Base-by-base conservation (phyloP, 2,329 filamentous ascomycete species). In the Ciborinia camelliae region DNA sequence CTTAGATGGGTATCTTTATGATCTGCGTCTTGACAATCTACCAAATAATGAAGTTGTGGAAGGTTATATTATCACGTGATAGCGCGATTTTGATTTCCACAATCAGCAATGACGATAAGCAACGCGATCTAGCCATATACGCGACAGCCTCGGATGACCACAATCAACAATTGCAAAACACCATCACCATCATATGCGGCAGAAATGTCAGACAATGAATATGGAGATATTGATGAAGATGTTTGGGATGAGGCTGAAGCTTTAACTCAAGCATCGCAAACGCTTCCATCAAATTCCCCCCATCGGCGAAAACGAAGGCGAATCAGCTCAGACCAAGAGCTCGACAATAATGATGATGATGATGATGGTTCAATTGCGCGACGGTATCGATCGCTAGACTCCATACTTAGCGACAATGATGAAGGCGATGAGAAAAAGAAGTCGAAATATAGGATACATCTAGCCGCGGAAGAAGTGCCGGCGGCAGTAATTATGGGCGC, bases 361-460 rank as follows among this genome's bases (percentile, higher is more conserved):
- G 48, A 60, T 8, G 41, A 26, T 26, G 4, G 14, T 23, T 20
- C 39, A 26, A n/a, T 18, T 28, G 39, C 20, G 30, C 41, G 32
- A 41, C 67, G 66, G 57, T 63, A 66, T 47, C 65, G 47, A 53
- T 69, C 66, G 61, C 65, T 59, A 50, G 64, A 60, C 23, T 69
- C 65, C 2, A 55, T 32, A 47, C 59, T 47, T 62, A 59, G 48
- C n/a, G 67, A 58, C 15, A 65, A 70, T 23, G 70, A 69, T 41
- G 71, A 69, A n/a, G 68, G 68, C 9, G 65, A 53, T 18, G 54
- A 61, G n/a, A 71, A 66, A 26, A 72, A 70, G 61, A 72, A 73
- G 65, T 71, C 68, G 53, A 75, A 73, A 70, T 72, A 74, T 45
- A 71, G 63, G 63, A 72, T 75, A 50, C 71, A 72, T 62, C 65